Conservation (phyloP, 805 yeast species). For the Starmerella stigmatis region DNA sequence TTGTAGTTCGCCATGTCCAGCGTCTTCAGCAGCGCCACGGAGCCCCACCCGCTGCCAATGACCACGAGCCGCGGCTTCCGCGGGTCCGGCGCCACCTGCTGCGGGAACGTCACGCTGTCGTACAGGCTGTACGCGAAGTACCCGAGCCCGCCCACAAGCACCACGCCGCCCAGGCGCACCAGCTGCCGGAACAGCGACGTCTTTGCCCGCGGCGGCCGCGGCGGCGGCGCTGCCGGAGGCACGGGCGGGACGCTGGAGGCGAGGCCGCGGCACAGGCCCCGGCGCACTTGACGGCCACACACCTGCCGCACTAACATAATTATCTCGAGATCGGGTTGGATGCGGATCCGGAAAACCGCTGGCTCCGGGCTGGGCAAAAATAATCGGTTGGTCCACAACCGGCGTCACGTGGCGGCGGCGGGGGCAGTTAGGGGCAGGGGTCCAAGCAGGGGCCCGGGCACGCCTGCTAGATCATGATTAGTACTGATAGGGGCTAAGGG, state of each 20-base stretch:
- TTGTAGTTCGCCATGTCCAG: constrained; percentile 80
- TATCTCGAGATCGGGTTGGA: neutral
- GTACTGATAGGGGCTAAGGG: no score
- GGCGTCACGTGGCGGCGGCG: neutral
- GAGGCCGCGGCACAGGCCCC: neutral
- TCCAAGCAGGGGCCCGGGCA: neutral
- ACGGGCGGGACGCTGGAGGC: neutral
- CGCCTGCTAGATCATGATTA: no score
- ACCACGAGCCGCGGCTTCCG: constrained; percentile 64
- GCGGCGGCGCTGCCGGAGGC: neutral
- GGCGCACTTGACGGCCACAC: neutral
- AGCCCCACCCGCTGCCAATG: constrained; percentile 83
- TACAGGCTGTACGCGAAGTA: constrained; percentile 47
- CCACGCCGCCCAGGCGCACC: constrained; percentile 17
- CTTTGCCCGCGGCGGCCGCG: constrained; percentile 1
- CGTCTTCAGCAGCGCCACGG: constrained; percentile 71
- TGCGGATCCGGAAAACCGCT: neutral
- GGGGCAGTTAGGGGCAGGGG: neutral
- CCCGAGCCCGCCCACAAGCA: constrained; percentile 37
- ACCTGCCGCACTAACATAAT: neutral
- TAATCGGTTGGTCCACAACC: neutral
- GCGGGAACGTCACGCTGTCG: constrained; percentile 31
- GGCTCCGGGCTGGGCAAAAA: neutral
- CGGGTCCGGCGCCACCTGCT: constrained; percentile 40
- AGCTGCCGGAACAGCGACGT: constrained; percentile 13